A percentile compares a stretch with the other conserved stretches of the same genome.
These are phyloP conservation scores for Lactarius pseudohatsudake DNA, from an alignment of 768 basidiomycete species.

Conservation along the genomic window DNA sequence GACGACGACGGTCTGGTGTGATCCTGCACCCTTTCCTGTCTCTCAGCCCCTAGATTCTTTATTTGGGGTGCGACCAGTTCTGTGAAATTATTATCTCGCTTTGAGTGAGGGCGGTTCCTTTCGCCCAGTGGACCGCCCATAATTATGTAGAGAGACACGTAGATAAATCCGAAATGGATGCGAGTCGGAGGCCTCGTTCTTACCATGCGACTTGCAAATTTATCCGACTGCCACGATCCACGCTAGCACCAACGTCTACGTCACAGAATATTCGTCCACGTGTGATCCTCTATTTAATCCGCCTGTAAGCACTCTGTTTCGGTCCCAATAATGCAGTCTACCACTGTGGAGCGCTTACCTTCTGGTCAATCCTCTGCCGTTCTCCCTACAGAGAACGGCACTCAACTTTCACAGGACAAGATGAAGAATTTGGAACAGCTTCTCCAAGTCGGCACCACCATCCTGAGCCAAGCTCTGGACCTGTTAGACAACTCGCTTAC, in stretches of 20 bases:
- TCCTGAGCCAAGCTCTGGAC: constrained; percentile 73
- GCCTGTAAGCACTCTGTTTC: neutral
- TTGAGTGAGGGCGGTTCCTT: constrained; percentile 29
- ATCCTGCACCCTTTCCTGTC: constrained; percentile 53
- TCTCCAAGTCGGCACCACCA: constrained; percentile 61
- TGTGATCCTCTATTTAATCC: constrained; percentile 8
- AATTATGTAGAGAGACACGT: constrained; percentile 78
- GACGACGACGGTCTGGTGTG: constrained; percentile 75
- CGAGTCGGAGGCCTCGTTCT: constrained; percentile 7
- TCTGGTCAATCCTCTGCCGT: constrained; percentile 1
- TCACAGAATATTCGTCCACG: neutral
- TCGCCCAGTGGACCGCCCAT: constrained; percentile 57
- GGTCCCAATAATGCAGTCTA: constrained; percentile 8
- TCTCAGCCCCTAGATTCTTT: constrained; percentile 53
- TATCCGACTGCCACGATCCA: neutral
- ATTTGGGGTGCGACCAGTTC: constrained; percentile 44
- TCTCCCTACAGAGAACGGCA: constrained; percentile 18
- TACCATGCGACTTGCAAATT: constrained; percentile 15
- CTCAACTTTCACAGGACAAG: constrained; percentile 26
- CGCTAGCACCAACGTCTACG: neutral
- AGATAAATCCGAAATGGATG: neutral
- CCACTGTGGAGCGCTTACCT: neutral
- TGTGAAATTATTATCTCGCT: constrained; percentile 54
- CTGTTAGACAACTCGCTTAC: constrained; percentile 64
- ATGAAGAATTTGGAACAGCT: constrained; percentile 48